Evolutionary conservation across 306 rosid species (phyloP).

Genomic region (Chamaecrista fasciculata): DNA sequence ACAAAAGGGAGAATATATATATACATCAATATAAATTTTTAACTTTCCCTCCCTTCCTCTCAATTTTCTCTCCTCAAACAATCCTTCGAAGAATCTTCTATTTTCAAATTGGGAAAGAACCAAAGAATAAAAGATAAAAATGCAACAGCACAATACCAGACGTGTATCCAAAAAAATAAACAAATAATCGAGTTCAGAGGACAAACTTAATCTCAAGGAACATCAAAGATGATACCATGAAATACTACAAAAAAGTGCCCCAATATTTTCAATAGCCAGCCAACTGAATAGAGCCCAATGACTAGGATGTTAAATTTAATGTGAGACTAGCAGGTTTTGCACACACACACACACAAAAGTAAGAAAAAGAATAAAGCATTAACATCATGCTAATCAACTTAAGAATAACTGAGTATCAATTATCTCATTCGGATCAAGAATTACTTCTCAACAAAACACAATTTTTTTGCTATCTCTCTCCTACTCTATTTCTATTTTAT

Average conservation of each 20-base stretch:
- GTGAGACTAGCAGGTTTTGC: neutral
- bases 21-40: no score
- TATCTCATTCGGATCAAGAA: neutral
- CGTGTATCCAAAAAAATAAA: no score
- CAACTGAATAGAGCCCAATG: neutral
- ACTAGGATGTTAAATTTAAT: neutral
- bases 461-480: neutral
- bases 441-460: neutral
- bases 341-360: neutral
- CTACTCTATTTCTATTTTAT: neutral
- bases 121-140: neutral
- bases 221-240: no score
- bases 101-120: neutral
- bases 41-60: no score
- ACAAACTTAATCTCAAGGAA: neutral
- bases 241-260: neutral
- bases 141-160: neutral
- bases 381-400: neutral
- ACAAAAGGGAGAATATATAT: no score
- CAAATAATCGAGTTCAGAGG: neutral
- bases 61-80: no score
- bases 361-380: neutral
- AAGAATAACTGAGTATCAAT: neutral
- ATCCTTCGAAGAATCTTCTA: neutral
- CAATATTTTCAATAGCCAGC: neutral